Conservation (phyloP, 352 stramenopile species). For the Blastocystis sp. region DNA sequence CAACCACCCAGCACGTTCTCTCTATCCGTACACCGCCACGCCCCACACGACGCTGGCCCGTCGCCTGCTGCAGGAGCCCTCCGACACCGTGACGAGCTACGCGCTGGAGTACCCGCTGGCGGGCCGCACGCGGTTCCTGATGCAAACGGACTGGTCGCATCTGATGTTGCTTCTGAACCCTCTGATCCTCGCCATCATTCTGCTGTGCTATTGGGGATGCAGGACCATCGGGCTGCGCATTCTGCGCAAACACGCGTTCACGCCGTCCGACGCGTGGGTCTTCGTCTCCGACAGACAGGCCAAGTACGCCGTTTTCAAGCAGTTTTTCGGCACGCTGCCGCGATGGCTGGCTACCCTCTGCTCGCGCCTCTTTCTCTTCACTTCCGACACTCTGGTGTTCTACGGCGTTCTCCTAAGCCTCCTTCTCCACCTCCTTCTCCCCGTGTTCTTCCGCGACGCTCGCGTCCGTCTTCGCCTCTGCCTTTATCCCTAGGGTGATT, state of each 20-base stretch:
- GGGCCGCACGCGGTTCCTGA: not conserved
- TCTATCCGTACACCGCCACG: too few species aligned
- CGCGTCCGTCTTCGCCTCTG: not conserved
- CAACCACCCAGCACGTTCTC: too few species aligned
- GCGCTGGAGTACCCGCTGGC: conserved; percentile 44
- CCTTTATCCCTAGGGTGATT: conserved; percentile 13
- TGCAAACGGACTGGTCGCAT: conserved; percentile 55
- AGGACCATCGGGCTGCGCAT: not conserved
- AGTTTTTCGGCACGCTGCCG: not conserved
- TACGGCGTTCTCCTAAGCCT: not conserved
- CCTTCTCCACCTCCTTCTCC: not conserved
- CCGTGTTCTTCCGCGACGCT: conserved; percentile 32
- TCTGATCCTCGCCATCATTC: conserved; percentile 28
- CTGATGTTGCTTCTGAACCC: conserved; percentile 39
- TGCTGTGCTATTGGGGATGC: conserved; percentile 2
- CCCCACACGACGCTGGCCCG: too few species aligned
- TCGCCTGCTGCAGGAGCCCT: not conserved
- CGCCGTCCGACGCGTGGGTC: not conserved
- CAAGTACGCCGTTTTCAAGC: not conserved
- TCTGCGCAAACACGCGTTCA: not conserved
- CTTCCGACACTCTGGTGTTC: not conserved
- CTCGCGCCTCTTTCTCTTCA: conserved; percentile 25
- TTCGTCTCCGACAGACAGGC: conserved; percentile 26
- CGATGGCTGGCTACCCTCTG: not conserved
- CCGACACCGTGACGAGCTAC: not conserved